phyloP scores from a whole-genome alignment of 331 rosid genomes.

The Quercus phellos region DNA sequence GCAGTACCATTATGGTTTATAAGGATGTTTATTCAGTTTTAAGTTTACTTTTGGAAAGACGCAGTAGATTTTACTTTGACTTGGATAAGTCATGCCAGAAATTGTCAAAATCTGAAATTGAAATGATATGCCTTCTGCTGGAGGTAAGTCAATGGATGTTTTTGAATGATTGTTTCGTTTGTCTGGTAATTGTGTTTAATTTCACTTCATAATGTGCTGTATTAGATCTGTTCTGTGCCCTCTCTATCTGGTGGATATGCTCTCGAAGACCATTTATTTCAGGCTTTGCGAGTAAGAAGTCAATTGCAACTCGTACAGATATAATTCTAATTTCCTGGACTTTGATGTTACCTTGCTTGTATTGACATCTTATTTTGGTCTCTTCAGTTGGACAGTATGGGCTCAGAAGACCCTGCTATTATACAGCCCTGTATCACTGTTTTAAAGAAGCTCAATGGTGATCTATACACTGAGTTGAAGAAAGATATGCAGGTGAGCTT shows the following conservation, averaged over 20 bases:
- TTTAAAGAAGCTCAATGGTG: constrained; percentile 53
- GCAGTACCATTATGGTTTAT: constrained; percentile 46
- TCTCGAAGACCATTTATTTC: constrained; percentile 47
- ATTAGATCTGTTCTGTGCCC: constrained; percentile 59
- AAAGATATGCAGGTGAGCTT: constrained; percentile 53
- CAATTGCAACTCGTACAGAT: neutral
- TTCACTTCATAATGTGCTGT: constrained; percentile 19
- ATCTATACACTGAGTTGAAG: constrained; percentile 48
- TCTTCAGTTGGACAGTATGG: constrained; percentile 54
- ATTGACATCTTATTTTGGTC: constrained; percentile 18
- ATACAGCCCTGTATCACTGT: constrained; percentile 69
- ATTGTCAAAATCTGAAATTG: constrained; percentile 54
- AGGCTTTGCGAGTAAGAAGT: constrained; percentile 65
- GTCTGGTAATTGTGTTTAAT: constrained; percentile 1
- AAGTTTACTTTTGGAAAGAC: constrained; percentile 47
- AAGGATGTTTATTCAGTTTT: constrained; percentile 48
- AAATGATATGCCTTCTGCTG: constrained; percentile 67
- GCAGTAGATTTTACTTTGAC: constrained; percentile 31
- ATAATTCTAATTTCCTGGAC: neutral
- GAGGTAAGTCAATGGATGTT: constrained; percentile 45
- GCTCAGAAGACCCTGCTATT: constrained; percentile 51
- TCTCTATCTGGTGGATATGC: constrained; percentile 46
- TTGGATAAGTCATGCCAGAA: constrained; percentile 29
- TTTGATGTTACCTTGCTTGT: constrained; percentile 2
- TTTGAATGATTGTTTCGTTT: neutral